Conservation (phyloP, 2,329 filamentous ascomycete genomes). For the Ascocoryne sarcoides region DNA sequence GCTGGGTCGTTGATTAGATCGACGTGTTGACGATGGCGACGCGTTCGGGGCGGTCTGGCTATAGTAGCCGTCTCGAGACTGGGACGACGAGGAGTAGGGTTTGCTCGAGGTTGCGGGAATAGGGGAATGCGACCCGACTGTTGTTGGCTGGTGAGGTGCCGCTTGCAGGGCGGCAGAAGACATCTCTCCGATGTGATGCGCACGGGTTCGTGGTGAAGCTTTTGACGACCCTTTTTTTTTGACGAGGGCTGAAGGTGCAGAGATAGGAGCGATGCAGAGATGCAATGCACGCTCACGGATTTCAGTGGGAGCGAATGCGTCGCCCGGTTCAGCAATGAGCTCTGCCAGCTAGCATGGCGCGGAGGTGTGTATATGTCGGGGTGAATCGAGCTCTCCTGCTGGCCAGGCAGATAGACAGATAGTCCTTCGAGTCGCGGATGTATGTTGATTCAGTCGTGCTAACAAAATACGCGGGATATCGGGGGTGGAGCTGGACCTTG, state of each 20-base stretch:
- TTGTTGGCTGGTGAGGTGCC: slow-evolving; percentile 44
- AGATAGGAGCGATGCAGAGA: not conserved
- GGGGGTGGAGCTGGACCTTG: not conserved
- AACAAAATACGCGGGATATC: slow-evolving; percentile 2
- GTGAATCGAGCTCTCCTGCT: slow-evolving; percentile 6
- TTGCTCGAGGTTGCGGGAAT: slow-evolving; percentile 37
- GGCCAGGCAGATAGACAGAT: slow-evolving; percentile 1
- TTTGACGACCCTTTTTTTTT: slow-evolving; percentile 5
- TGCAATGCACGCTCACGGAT: no score
- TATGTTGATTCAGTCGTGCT: no score
- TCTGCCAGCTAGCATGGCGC: slow-evolving; percentile 38
- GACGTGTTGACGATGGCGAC: slow-evolving; percentile 42
- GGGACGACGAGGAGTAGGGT: slow-evolving; percentile 45
- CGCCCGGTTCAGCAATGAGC: slow-evolving; percentile 32
- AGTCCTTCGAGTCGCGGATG: slow-evolving; percentile 1
- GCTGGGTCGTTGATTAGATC: slow-evolving; percentile 45
- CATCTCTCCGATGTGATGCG: slow-evolving; percentile 38
- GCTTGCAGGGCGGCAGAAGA: slow-evolving; percentile 57
- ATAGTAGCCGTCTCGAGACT: slow-evolving; percentile 47
- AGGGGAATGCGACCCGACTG: slow-evolving; percentile 39
- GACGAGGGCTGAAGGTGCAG: not conserved
- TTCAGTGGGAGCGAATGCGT: slow-evolving; percentile 19
- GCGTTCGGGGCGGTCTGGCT: slow-evolving; percentile 28
- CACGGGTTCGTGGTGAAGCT: slow-evolving; percentile 10
- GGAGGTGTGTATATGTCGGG: slow-evolving; percentile 20